phyloP scores from a whole-genome alignment of 73 alveolate genomes.

The Vitrella brassicaformis region DNA sequence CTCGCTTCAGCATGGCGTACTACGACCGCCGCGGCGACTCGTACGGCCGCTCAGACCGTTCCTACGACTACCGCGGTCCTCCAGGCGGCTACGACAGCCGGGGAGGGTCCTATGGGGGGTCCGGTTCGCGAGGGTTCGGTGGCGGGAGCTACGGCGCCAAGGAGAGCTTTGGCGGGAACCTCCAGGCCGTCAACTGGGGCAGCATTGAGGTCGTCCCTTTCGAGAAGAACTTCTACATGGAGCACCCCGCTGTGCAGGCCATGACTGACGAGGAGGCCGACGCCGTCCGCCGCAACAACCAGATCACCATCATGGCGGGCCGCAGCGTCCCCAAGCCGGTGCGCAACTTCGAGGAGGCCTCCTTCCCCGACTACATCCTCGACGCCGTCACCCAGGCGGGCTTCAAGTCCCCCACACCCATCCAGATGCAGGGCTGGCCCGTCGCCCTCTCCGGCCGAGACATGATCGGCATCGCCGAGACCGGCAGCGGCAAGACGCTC shows the following conservation, averaged over 20 bases:
- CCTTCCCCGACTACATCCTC: constrained; percentile 32
- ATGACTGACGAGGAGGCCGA: constrained; percentile 59
- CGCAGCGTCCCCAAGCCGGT: constrained; percentile 33
- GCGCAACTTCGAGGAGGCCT: constrained; percentile 34
- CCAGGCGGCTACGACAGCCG: not conserved
- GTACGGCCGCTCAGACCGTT: too few species aligned
- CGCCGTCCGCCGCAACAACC: constrained; percentile 44
- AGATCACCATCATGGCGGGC: constrained; percentile 40
- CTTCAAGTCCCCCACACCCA: constrained; percentile 48
- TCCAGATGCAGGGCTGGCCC: constrained; percentile 61
- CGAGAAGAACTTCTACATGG: constrained; percentile 20
- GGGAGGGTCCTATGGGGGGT: not conserved
- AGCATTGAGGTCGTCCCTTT: not conserved
- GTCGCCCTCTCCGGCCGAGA: constrained; percentile 52
- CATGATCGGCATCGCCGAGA: constrained; percentile 54
- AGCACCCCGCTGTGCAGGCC: constrained; percentile 13
- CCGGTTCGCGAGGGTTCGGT: too few species aligned
- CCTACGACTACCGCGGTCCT: too few species aligned
- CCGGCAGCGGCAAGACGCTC: constrained; percentile 64
- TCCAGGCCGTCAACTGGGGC: constrained; percentile 15
- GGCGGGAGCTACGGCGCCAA: constrained; percentile 4
- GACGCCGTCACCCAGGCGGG: constrained; percentile 31
- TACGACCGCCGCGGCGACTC: too few species aligned
- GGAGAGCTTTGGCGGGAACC: constrained; percentile 11
- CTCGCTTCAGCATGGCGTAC: too few species aligned